Base-by-base conservation (phyloP, 108 stramenopile genomes). In the Cyclotella baltica region DNA sequence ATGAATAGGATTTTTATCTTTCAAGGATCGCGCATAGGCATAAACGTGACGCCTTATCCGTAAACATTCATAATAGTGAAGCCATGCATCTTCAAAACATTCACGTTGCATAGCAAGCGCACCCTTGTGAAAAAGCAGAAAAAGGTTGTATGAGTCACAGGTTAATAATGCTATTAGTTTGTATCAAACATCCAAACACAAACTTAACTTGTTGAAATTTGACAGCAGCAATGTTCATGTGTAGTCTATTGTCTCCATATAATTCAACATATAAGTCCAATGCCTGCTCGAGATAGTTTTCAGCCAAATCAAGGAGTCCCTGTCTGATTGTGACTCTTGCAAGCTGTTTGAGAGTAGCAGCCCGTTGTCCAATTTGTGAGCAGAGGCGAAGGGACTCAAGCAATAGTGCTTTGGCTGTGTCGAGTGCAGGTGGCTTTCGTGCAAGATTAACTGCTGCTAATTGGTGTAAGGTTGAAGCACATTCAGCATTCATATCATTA, bases 221-320 rank as follows among this genome's bases (percentile, higher is more conserved):
- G 16, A 90, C 90, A 4, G 88, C 85, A 2, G 90, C 90, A 38
- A 90, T 73, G 51, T 90, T 90, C 30, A 90, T 88, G 55, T 90
- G 90, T 10, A 72, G 43, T 43, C 67, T 83, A 46, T 75, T 85
- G 43, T 90, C 86, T 28, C 85, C 87, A 43, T 86, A 88, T n/a
- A 90, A 70, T 51, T 89, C 89, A 22, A 77, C 48, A 46, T 87
- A 89, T 47, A 89, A 55, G 28, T 89, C 87, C 56, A 89, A 55
- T 0, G 87, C 89, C 37, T 85, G 85, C 40, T 81, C 80, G 25
- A 90, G 59, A 61, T 85, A 86, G 10, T 43, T 20, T 48, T 88
- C 90, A n/a, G 90, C 90, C 10, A 37, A 28, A 20, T 84, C 76
- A 16, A 90, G 75, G 27, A 56, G 46, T 29, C 90, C 90, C 62